Conservation (phyloP, 768 basidiomycete genomes). For the Sporobolomyces pararoseus region DNA sequence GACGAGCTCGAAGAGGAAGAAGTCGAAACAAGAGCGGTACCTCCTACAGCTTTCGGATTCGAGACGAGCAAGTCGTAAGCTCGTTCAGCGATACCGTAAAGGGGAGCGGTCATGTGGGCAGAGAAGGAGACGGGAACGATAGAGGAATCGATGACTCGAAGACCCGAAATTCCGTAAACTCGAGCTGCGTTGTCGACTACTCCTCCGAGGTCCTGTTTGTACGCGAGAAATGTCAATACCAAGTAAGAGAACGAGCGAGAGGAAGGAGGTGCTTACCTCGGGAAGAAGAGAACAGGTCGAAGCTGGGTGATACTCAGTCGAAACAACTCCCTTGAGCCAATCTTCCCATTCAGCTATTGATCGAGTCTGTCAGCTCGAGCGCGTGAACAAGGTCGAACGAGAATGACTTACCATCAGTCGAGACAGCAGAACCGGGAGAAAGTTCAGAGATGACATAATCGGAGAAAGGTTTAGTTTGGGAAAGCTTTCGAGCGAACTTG, state of each 20-base stretch:
- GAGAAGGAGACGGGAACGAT: slow-evolving; percentile 39
- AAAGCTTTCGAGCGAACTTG: slow-evolving; percentile 49
- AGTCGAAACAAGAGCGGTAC: slow-evolving; percentile 1
- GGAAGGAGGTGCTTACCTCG: not conserved
- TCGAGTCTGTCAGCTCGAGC: not conserved
- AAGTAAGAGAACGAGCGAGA: not conserved
- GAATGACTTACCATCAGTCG: slow-evolving; percentile 47
- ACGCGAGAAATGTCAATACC: not conserved
- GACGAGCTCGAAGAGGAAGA: not conserved
- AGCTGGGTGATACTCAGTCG: slow-evolving; percentile 52
- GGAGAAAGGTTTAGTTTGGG: slow-evolving; percentile 49
- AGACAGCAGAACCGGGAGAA: slow-evolving; percentile 47
- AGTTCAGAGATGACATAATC: slow-evolving; percentile 48
- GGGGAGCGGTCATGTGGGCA: slow-evolving; percentile 34
- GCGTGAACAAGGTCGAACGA: not conserved
- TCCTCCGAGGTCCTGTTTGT: slow-evolving; percentile 47
- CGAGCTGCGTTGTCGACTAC: slow-evolving; percentile 54
- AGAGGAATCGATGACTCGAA: slow-evolving; percentile 52
- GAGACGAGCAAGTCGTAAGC: slow-evolving; percentile 32
- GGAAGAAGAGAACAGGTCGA: slow-evolving; percentile 46
- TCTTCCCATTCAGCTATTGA: slow-evolving; percentile 44
- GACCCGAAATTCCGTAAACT: slow-evolving; percentile 54
- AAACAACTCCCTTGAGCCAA: slow-evolving; percentile 41
- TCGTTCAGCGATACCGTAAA: slow-evolving; percentile 31
- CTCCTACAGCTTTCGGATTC: slow-evolving; percentile 1